These are phyloP conservation scores for Triglochin maritima DNA, from an alignment of 106 monocot genomes.

Conservation along the genomic window DNA sequence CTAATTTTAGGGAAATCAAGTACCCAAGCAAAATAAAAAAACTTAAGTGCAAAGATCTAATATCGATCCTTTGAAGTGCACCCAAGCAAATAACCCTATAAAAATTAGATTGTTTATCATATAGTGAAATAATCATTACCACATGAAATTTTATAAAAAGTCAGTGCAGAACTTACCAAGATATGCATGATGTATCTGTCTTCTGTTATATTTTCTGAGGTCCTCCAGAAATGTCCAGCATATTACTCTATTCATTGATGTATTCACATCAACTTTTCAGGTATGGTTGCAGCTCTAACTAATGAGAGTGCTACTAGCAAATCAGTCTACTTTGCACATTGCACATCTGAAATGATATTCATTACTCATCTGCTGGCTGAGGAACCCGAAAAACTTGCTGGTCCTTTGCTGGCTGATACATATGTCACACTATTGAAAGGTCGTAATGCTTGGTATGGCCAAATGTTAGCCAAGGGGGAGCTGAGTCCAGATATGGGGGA, in stretches of 20 bases:
- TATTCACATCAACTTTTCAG: conserved; percentile 19
- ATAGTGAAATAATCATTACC: too few relatives aligned
- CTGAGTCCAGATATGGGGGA: conserved; percentile 87
- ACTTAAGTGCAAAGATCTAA: too few relatives aligned
- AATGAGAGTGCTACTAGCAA: conserved; percentile 99
- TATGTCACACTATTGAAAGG: conserved; percentile 92
- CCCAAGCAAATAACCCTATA: too few relatives aligned
- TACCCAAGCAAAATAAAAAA: too few relatives aligned
- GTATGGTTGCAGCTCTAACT: conserved; percentile 89
- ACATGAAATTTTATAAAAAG: too few relatives aligned
- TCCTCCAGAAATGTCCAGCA: too few relatives aligned
- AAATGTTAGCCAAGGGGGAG: conserved; percentile 85
- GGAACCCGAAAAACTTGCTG: conserved; percentile 89
- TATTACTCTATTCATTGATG: background rate
- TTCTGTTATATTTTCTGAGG: too few relatives aligned
- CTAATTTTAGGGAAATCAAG: too few relatives aligned
- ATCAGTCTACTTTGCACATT: conserved; percentile 89
- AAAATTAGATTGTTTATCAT: too few relatives aligned
- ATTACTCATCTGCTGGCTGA: conserved; percentile 89
- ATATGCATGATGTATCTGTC: too few relatives aligned
- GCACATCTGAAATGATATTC: conserved; percentile 98
- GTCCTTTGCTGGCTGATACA: conserved; percentile 87
- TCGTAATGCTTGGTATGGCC: conserved; percentile 97
- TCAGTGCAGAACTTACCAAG: too few relatives aligned
- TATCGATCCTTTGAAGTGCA: too few relatives aligned